phyloP scores from a whole-genome alignment of 1,139 yeast species.

The Suhomyces yuchorum region DNA sequence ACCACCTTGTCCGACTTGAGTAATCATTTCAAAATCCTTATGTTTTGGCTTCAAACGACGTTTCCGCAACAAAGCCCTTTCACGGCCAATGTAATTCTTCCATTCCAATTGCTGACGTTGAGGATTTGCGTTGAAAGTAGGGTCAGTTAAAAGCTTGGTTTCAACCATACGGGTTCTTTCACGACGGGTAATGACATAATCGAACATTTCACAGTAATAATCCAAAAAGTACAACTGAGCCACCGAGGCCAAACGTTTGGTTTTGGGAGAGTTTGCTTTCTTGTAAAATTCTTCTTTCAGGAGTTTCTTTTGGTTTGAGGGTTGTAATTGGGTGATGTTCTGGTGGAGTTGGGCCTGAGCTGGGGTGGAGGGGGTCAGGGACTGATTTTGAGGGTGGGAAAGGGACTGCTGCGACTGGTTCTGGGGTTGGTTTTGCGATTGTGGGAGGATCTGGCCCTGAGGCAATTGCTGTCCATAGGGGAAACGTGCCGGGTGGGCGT shows the following conservation, averaged over 20 bases:
- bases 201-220: constrained; percentile 94
- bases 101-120: constrained; percentile 68
- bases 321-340: constrained; percentile 42
- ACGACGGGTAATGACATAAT: constrained; percentile 84
- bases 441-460: constrained; percentile 9
- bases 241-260: constrained; percentile 85
- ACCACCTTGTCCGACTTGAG: constrained; percentile 99
- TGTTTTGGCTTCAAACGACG: constrained; percentile 90
- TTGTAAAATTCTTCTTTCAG: constrained; percentile 51
- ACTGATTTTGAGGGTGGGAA: not conserved
- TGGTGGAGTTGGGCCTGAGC: constrained; percentile 23
- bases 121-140: constrained; percentile 37
- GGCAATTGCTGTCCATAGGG: constrained; percentile 29
- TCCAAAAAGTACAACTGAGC: constrained; percentile 84
- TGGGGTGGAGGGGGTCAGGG: not conserved
- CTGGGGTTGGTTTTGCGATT: constrained; percentile 4
- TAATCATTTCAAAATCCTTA: constrained; percentile 92
- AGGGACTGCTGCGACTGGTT: not conserved
- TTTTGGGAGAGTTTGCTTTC: constrained; percentile 71
- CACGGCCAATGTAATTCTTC: constrained; percentile 81
- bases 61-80: constrained; percentile 80
- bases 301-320: constrained; percentile 23
- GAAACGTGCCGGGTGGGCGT: constrained; percentile 13
- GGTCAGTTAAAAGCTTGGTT: constrained; percentile 51
- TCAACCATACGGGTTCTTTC: constrained; percentile 74